Base-by-base conservation (phyloP, 176 grass and related monocot species). In the Alopecurus myosuroides region DNA sequence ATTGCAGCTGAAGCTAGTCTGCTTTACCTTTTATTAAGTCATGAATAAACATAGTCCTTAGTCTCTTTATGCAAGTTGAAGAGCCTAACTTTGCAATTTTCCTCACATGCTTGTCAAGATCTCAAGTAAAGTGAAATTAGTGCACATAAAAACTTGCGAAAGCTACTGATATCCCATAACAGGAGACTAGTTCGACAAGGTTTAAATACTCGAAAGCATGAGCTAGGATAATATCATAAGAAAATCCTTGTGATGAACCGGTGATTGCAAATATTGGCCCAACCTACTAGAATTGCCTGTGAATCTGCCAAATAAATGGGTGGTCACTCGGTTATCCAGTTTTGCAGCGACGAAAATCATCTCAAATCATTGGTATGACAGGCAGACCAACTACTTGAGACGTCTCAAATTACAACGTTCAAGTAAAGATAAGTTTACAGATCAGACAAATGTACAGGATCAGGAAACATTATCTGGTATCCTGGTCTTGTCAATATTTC, bases 401-500 rank as follows among this genome's bases (percentile, higher is more conserved):
- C 9, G 2, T 64, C 11, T 66, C 35, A 41, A 9, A 70, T 31
- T 19, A 55, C 25, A 30, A 7, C 11, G 65, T 46, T 60, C 9
- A 55, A 6, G 44, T 52, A 33, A 63, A 79, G 17, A 85, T 74
- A 68, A 80, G n/a, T 89, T 77, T 73, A 81, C 23, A 86, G 40
- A 81, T 81, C 1, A 75, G 35, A 19, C 71, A 86, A 87, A 89
- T 50, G 51, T 75, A 55, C 70, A 85, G 73, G 81, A 80, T 80
- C 44, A 19, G 40, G 10, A 66, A 89, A 71, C 53, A 69, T 81
- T 77, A 85, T 23, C 53, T 56, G 7, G 22, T 5, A 56, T n/a
- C 23, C 37, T 29, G 49, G 17, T 78, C 9, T 78, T 29, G 58
- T 79, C 35, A 64, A n/a, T n/a, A n/a, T n/a, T n/a, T n/a, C n/a